phyloP scores from a whole-genome alignment of 1,284 basidiomycete genomes.

The Malassezia furfur region DNA sequence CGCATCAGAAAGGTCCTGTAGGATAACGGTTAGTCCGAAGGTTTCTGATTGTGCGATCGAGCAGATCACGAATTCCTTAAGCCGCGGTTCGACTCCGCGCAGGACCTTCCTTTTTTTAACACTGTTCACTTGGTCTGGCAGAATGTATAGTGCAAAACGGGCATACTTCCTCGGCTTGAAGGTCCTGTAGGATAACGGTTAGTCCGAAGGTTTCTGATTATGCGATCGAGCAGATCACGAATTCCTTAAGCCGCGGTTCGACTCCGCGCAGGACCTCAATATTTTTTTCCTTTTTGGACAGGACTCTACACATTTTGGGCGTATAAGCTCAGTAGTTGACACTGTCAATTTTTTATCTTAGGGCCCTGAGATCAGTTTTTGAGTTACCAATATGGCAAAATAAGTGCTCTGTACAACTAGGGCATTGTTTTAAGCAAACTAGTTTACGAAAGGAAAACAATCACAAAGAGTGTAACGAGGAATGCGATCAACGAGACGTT shows the following conservation, averaged over 20 bases:
- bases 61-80: slow-evolving; percentile 18
- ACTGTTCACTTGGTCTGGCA: too few relatives aligned
- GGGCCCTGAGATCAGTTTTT: too few relatives aligned
- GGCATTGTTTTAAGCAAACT: too few relatives aligned
- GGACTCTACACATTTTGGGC: too few relatives aligned
- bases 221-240: not conserved
- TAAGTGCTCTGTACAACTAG: too few relatives aligned
- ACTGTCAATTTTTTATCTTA: slow-evolving; percentile 30
- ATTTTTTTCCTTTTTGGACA: too few relatives aligned
- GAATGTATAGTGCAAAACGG: too few relatives aligned
- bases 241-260: slow-evolving; percentile 24
- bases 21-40: slow-evolving; percentile 23
- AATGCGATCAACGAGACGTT: too few relatives aligned
- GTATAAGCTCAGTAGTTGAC: not conserved
- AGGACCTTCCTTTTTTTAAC: slow-evolving; percentile 13
- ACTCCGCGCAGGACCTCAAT: slow-evolving; percentile 21
- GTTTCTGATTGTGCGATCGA: slow-evolving; percentile 14
- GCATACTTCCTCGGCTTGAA: not conserved
- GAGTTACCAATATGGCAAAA: too few relatives aligned
- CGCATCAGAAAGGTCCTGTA: slow-evolving; percentile 15
- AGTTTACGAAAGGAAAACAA: too few relatives aligned
- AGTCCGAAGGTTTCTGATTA: slow-evolving; percentile 23
- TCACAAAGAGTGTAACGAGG: too few relatives aligned
- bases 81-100: slow-evolving; percentile 23
- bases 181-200: slow-evolving; percentile 23